phyloP scores from a whole-genome alignment of 2,329 filamentous ascomycete species.

The Thielaviopsis euricoi region DNA sequence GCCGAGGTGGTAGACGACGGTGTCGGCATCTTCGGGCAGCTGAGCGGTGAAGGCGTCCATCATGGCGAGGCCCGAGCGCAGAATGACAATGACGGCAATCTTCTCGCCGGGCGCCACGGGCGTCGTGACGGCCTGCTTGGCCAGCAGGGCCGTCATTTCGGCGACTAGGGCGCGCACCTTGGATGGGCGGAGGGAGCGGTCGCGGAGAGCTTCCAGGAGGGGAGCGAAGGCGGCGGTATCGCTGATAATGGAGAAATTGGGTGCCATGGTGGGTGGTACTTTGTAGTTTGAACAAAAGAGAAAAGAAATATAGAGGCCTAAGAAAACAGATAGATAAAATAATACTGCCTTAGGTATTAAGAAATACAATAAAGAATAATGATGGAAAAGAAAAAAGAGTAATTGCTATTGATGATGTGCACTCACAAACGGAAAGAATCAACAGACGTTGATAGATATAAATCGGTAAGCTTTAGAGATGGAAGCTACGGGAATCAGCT shows the following conservation, averaged over 20 bases:
- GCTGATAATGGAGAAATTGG: slow-evolving; percentile 6
- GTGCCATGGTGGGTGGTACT: background rate
- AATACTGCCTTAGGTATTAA: background rate
- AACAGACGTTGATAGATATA: background rate
- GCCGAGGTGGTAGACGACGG: slow-evolving; percentile 82
- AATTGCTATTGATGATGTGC: background rate
- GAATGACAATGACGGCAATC: slow-evolving; percentile 19
- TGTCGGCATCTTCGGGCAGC: slow-evolving; percentile 61
- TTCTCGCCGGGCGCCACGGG: slow-evolving; percentile 14
- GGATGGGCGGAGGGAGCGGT: slow-evolving; percentile 11
- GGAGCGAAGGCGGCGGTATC: slow-evolving; percentile 6
- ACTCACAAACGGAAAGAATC: background rate
- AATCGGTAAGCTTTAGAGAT: background rate
- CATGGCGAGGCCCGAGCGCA: slow-evolving; percentile 24
- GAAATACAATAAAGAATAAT: background rate
- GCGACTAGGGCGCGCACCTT: slow-evolving; percentile 15
- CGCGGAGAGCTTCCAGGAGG: slow-evolving; percentile 12
- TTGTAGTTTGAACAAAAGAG: background rate
- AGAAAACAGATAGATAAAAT: background rate
- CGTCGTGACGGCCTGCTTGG: slow-evolving; percentile 13
- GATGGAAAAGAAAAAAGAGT: background rate
- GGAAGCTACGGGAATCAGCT: background rate
- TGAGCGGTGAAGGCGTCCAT: slow-evolving; percentile 43
- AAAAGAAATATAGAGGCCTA: background rate
- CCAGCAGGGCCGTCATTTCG: slow-evolving; percentile 15